Percentiles rank a stretch among this genome's conserved stretches.
These are phyloP conservation scores for Neofusicoccum sp. DNA, from an alignment of 2,329 filamentous ascomycete species.

Conservation along the genomic window DNA sequence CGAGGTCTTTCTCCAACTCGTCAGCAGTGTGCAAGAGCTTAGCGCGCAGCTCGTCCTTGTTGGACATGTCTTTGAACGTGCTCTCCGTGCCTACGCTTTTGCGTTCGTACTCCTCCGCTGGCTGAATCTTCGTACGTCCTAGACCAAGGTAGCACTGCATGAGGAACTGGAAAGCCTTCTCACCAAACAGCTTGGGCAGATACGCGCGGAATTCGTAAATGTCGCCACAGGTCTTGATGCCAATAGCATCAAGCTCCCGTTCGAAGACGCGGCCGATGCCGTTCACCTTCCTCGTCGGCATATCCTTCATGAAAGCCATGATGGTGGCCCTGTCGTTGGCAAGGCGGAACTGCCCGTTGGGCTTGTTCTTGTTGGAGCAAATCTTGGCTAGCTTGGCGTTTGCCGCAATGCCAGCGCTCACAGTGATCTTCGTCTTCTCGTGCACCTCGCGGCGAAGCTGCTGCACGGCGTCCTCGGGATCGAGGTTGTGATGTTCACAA, in stretches of 20 bases:
- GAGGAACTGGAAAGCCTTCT: constrained; percentile 87
- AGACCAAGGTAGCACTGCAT: constrained; percentile 83
- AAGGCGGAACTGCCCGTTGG: constrained; percentile 85
- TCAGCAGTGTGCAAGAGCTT: constrained; percentile 82
- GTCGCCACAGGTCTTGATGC: constrained; percentile 85
- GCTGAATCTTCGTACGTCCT: constrained; percentile 81
- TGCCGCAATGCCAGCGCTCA: constrained; percentile 91
- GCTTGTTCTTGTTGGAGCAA: constrained; percentile 93
- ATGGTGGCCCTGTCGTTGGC: constrained; percentile 73
- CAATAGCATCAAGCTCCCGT: constrained; percentile 83
- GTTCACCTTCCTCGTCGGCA: constrained; percentile 90
- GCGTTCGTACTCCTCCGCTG: constrained; percentile 84
- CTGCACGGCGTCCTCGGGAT: constrained; percentile 72
- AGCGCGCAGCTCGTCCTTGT: constrained; percentile 67
- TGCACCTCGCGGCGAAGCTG: constrained; percentile 78
- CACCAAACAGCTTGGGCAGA: constrained; percentile 78
- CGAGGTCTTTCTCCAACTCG: constrained; percentile 84
- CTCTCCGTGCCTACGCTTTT: constrained; percentile 94
- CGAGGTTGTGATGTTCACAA: constrained; percentile 68
- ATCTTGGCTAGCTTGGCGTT: constrained; percentile 96
- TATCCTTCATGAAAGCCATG: constrained; percentile 79
- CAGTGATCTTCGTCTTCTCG: constrained; percentile 77
- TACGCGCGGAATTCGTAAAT: constrained; percentile 77
- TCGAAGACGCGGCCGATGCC: constrained; percentile 94
- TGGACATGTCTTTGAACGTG: constrained; percentile 81